These are phyloP conservation scores for Aspergillus panamensis DNA, from an alignment of 495 filamentous ascomycete species.

Conservation along the genomic window DNA sequence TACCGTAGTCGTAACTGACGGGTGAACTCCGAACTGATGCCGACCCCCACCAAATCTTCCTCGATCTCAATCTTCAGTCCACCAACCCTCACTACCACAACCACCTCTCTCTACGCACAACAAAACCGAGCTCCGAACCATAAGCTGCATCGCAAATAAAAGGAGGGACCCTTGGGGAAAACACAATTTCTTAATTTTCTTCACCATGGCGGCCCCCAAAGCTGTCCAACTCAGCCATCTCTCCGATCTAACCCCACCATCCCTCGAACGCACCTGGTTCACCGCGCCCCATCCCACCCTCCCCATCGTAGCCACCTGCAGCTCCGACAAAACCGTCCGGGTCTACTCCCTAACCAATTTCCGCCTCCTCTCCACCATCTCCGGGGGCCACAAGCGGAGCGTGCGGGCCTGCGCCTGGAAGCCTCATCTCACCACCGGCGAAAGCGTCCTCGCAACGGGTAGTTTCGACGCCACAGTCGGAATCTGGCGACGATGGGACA, in stretches of 20 bases:
- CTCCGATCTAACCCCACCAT: conserved; percentile 54
- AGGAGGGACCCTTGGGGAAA: neutral
- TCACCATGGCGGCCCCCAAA: conserved; percentile 10
- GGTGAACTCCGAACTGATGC: neutral
- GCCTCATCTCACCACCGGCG: conserved; percentile 55
- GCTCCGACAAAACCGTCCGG: conserved; percentile 77
- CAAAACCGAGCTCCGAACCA: no score
- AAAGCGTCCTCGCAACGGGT: conserved; percentile 81
- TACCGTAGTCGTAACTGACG: no score
- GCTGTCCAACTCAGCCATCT: conserved; percentile 23
- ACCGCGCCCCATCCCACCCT: conserved; percentile 81
- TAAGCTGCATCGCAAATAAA: neutral
- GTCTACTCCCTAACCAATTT: conserved; percentile 83
- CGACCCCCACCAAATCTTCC: neutral
- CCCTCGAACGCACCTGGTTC: conserved; percentile 75
- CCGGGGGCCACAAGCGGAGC: conserved; percentile 85
- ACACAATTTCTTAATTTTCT: neutral
- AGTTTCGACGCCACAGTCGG: conserved; percentile 89
- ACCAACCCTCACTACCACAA: no score
- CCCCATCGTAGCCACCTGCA: conserved; percentile 84
- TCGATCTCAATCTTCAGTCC: neutral
- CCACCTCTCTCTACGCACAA: no score
- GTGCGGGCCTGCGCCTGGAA: conserved; percentile 83
- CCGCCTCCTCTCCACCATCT: conserved; percentile 69
- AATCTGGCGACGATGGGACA: conserved; percentile 73